These are phyloP conservation scores for Botryotinia convoluta DNA, from an alignment of 2,329 filamentous ascomycete genomes.

Conservation along the genomic window DNA sequence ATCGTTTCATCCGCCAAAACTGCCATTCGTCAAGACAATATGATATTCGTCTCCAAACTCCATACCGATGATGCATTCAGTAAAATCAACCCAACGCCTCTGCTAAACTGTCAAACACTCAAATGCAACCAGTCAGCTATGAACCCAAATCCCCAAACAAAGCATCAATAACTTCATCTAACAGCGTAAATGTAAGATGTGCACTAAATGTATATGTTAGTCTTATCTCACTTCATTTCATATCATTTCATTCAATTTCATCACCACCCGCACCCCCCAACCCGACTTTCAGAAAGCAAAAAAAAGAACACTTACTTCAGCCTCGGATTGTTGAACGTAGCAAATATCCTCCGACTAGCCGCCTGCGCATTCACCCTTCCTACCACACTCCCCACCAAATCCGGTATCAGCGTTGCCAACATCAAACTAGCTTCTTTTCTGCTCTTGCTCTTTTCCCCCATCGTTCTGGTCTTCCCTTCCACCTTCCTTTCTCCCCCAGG, in stretches of 20 bases:
- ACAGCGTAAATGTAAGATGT: conserved; percentile 40
- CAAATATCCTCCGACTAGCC: conserved; percentile 84
- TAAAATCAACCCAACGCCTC: not conserved
- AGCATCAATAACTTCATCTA: conserved; percentile 40
- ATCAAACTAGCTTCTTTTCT: conserved; percentile 85
- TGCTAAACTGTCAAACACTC: not conserved
- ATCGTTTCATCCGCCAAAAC: not conserved
- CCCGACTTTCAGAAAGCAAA: not conserved
- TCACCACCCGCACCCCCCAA: not conserved
- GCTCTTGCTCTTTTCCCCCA: conserved; percentile 73
- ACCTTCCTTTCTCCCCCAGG: conserved; percentile 61
- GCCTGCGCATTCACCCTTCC: conserved; percentile 87
- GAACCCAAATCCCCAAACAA: conserved; percentile 36
- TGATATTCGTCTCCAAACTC: not conserved
- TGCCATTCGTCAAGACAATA: not conserved
- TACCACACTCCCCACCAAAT: conserved; percentile 89
- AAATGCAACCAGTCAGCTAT: conserved; percentile 33
- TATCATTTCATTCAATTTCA: not conserved
- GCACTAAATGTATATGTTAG: conserved; percentile 29
- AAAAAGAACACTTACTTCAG: conserved; percentile 67
- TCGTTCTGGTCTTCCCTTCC: conserved; percentile 55
- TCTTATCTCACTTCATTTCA: not conserved
- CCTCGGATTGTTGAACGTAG: conserved; percentile 84
- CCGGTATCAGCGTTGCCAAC: conserved; percentile 84
- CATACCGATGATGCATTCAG: not conserved